phyloP scores from a whole-genome alignment of 208 protist genomes.

The Trypanosoma platydactyli region DNA sequence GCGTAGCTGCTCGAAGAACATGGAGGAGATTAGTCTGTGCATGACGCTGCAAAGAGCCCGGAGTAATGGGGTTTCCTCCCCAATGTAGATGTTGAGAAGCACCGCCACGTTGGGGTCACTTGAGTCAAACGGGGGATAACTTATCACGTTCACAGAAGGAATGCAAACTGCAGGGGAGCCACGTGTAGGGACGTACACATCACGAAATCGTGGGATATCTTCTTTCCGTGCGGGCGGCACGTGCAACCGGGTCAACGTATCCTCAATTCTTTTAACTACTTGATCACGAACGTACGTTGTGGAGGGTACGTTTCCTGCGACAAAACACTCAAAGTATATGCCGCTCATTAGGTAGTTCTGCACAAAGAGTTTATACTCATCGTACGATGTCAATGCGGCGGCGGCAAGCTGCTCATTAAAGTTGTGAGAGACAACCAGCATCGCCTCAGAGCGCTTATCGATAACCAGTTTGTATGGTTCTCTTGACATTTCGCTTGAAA shows the following conservation, averaged over 20 bases:
- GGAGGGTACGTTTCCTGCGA: conserved; percentile 63
- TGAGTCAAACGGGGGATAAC: conserved; percentile 46
- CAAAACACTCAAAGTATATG: conserved; percentile 62
- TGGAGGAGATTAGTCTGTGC: conserved; percentile 46
- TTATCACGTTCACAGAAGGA: conserved; percentile 39
- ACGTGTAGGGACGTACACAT: conserved; percentile 38
- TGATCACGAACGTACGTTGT: conserved; percentile 26
- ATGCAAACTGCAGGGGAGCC: background rate
- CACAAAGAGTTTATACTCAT: conserved; percentile 52
- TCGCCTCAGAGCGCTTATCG: conserved; percentile 34
- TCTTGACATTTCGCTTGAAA: conserved; percentile 30
- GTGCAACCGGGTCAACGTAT: conserved; percentile 19
- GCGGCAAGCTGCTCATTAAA: conserved; percentile 56
- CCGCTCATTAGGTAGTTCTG: conserved; percentile 47
- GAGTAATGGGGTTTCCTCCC: conserved; percentile 44
- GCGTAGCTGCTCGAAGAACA: conserved; percentile 75
- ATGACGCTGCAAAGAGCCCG: conserved; percentile 38
- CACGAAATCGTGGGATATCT: conserved; percentile 49
- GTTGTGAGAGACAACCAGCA: conserved; percentile 34
- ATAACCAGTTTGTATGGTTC: conserved; percentile 50
- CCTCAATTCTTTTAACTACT: conserved; percentile 37
- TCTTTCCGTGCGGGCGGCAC: conserved; percentile 31
- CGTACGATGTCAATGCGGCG: conserved; percentile 36
- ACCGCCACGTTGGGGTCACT: conserved; percentile 54
- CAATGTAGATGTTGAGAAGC: conserved; percentile 51